Evolutionary conservation across 306 rosid genomes (phyloP).

Genomic region (Rosa chinensis): DNA sequence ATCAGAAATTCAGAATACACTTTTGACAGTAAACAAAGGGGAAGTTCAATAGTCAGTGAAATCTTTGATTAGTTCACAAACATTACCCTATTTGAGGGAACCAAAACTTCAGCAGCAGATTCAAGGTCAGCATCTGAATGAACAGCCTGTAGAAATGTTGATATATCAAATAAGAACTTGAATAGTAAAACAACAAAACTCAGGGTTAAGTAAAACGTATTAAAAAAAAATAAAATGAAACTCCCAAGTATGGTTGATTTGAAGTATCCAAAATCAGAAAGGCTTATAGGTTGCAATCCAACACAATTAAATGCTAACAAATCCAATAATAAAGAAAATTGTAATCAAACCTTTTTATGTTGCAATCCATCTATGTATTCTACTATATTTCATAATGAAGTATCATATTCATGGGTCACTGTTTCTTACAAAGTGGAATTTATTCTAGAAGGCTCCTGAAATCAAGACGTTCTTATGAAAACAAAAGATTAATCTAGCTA

Average conservation of each 20-base stretch:
- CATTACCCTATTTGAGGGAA: too few relatives aligned
- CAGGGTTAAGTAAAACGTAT: not conserved
- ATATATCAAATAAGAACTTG: constrained; percentile 4
- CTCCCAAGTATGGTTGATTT: not conserved
- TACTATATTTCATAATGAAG: not conserved
- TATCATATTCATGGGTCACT: too few relatives aligned
- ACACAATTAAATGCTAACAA: not conserved
- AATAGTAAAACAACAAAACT: too few relatives aligned
- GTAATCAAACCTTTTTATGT: not conserved
- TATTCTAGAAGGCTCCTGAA: too few relatives aligned
- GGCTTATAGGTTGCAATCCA: not conserved
- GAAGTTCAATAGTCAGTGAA: not conserved
- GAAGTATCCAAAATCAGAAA: not conserved
- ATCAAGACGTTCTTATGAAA: too few relatives aligned
- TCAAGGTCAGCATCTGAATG: constrained; percentile 41
- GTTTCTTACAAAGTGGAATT: too few relatives aligned
- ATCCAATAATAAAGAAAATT: not conserved
- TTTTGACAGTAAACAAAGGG: not conserved
- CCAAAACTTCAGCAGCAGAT: constrained; percentile 19
- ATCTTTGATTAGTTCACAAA: not conserved
- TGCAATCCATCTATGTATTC: not conserved
- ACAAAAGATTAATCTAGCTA: too few relatives aligned
- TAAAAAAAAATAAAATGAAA: not conserved
- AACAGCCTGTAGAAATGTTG: constrained; percentile 31
- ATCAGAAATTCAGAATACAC: not conserved